phyloP scores from a whole-genome alignment of 1,139 yeast species.

The Yamadazyma epiphylla region DNA sequence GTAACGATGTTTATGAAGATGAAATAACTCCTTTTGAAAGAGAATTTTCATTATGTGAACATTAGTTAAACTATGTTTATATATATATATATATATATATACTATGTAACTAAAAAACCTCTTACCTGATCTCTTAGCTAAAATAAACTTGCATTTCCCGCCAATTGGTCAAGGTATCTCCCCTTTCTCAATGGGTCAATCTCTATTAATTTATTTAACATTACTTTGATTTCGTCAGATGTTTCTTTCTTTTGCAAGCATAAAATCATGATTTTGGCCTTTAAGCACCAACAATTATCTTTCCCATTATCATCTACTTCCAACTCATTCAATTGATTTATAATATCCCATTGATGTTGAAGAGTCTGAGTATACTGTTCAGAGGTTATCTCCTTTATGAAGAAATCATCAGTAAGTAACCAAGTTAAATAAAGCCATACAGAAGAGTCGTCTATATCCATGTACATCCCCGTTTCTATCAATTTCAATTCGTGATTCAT shows the following conservation, averaged over 20 bases:
- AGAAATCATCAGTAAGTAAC: slow-evolving; percentile 60
- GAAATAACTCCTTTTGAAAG: slow-evolving; percentile 8
- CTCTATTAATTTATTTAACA: slow-evolving; percentile 41
- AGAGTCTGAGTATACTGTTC: slow-evolving; percentile 27
- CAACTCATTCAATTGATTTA: slow-evolving; percentile 54
- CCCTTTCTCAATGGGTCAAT: slow-evolving; percentile 71
- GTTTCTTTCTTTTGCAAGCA: slow-evolving; percentile 23
- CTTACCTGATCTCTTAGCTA: no score
- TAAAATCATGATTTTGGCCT: slow-evolving; percentile 46
- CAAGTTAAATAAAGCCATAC: slow-evolving; percentile 88
- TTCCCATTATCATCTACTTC: slow-evolving; percentile 58
- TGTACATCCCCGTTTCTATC: slow-evolving; percentile 79
- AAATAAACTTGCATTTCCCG: slow-evolving; percentile 10
- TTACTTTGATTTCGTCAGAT: slow-evolving; percentile 20
- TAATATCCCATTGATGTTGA: slow-evolving; percentile 30
- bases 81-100: no score
- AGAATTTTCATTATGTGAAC: slow-evolving; percentile 11
- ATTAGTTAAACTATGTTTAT: slow-evolving; percentile 3
- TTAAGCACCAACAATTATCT: slow-evolving; percentile 70
- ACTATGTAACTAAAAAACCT: no score
- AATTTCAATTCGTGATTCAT: slow-evolving; percentile 60
- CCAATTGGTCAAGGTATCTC: slow-evolving; percentile 48
- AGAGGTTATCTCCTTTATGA: slow-evolving; percentile 26
- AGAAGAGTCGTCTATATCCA: slow-evolving; percentile 92
- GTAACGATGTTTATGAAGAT: slow-evolving; percentile 4